phyloP scores from a whole-genome alignment of 2,329 filamentous ascomycete genomes.

The Apiospora arundinis region DNA sequence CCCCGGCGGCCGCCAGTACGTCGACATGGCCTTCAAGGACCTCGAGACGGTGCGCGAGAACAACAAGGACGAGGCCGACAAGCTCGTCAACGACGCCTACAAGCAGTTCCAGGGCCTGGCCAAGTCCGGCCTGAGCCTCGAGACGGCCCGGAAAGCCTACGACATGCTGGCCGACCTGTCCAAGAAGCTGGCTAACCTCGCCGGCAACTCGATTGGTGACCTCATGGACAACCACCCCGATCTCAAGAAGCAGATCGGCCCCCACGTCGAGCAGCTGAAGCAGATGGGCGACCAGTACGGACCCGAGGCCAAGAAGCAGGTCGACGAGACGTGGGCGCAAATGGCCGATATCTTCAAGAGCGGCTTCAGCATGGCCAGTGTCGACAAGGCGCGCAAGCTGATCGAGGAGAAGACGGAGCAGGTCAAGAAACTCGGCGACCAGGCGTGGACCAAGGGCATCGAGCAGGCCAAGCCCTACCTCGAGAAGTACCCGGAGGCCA shows the following conservation, averaged over 20 bases:
- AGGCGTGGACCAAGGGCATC: conserved; percentile 74
- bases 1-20: conserved; percentile 71
- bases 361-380: conserved; percentile 60
- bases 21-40: conserved; percentile 74
- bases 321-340: conserved; percentile 74
- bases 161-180: conserved; percentile 68
- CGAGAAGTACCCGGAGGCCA: conserved; percentile 78
- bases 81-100: conserved; percentile 72
- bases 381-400: conserved; percentile 64
- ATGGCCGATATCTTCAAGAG: conserved; percentile 67
- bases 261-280: conserved; percentile 72
- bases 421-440: conserved; percentile 70
- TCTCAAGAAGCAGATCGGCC: conserved; percentile 74
- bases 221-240: conserved; percentile 77
- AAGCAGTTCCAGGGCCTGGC: conserved; percentile 67
- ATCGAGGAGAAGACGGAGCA: conserved; percentile 74
- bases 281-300: conserved; percentile 72
- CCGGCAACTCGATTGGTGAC: conserved; percentile 66
- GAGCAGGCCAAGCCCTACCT: conserved; percentile 75
- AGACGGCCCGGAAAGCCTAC: conserved; percentile 66
- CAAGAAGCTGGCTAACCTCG: conserved; percentile 64
- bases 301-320: conserved; percentile 77
- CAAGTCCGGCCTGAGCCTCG: conserved; percentile 65
- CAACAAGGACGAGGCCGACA: conserved; percentile 73
- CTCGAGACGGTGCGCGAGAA: conserved; percentile 71